Evolutionary conservation across 2,329 filamentous ascomycete species (phyloP).

Genomic region (Arachnopeziza araneosa): DNA sequence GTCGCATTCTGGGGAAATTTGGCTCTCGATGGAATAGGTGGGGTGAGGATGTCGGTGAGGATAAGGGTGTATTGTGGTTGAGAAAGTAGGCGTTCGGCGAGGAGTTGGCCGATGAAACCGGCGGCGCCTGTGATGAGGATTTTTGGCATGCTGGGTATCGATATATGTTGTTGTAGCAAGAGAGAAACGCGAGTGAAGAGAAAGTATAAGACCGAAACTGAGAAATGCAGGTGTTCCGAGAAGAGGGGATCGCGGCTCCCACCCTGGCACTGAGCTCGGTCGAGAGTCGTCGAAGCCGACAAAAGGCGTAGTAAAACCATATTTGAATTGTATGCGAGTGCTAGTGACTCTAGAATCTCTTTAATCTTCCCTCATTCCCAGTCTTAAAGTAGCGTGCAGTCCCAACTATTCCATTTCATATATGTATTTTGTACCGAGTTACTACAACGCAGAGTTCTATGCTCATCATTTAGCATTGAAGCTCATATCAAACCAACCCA

Average conservation of each 20-base stretch:
- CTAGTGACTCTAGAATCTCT: no score
- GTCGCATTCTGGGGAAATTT: slow-evolving; percentile 22
- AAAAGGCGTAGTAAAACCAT: background rate
- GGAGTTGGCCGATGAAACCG: slow-evolving; percentile 59
- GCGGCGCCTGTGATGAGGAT: slow-evolving; percentile 60
- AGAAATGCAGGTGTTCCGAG: slow-evolving; percentile 9
- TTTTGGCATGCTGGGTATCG: background rate
- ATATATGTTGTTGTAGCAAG: background rate
- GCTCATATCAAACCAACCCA: no score
- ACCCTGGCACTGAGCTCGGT: background rate
- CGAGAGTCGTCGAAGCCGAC: background rate
- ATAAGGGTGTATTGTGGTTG: slow-evolving; percentile 41
- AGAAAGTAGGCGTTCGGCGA: slow-evolving; percentile 50
- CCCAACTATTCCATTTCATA: no score
- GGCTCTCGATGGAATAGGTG: slow-evolving; percentile 41
- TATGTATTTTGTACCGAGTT: no score
- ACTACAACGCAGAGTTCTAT: no score
- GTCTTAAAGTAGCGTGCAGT: no score
- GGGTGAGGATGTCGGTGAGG: slow-evolving; percentile 51
- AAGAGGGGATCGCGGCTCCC: slow-evolving; percentile 1
- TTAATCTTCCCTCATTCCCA: no score
- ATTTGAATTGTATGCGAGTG: no score
- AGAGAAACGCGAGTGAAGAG: background rate
- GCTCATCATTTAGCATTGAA: no score
- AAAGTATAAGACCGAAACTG: background rate